Percentiles rank a stretch among this genome's conserved stretches.
phyloP scores from a whole-genome alignment of 345 rosid genomes.

The Jatropha curcas region DNA sequence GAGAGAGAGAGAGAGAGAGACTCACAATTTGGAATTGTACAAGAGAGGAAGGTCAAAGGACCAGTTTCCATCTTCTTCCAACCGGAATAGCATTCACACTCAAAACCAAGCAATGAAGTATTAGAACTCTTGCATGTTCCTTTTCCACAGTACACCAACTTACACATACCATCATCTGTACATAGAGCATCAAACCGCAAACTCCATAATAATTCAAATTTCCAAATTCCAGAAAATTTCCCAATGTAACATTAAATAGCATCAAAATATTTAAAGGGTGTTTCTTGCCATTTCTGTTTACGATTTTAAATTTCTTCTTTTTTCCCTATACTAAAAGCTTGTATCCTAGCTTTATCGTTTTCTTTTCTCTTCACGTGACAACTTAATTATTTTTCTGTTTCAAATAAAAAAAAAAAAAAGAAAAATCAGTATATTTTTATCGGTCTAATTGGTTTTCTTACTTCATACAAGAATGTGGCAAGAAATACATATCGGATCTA shows the following conservation, averaged over 20 bases:
- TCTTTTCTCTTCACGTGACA: too few species aligned
- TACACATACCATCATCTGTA: conserved; percentile 20
- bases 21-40: conserved; percentile 54
- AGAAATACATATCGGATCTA: too few species aligned
- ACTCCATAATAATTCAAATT: not conserved
- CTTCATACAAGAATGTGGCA: too few species aligned
- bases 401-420: too few species aligned
- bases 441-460: too few species aligned
- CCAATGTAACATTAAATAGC: not conserved
- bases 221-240: not conserved
- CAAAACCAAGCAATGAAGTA: conserved; percentile 22
- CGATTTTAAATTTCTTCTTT: too few species aligned
- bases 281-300: too few species aligned
- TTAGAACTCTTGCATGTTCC: conserved; percentile 34
- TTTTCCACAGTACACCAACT: conserved; percentile 30
- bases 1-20: not conserved
- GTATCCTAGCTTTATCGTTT: too few species aligned
- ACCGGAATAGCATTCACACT: conserved; percentile 45
- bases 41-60: conserved; percentile 33
- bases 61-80: conserved; percentile 48
- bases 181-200: not conserved
- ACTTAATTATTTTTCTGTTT: too few species aligned
- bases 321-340: too few species aligned
- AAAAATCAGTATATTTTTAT: too few species aligned
- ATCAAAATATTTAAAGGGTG: not conserved